A percentile compares a stretch with the other conserved stretches of the same genome.
These are phyloP conservation scores for Melastoma malabathricum DNA, from an alignment of 345 rosid species.

Conservation along the genomic window DNA sequence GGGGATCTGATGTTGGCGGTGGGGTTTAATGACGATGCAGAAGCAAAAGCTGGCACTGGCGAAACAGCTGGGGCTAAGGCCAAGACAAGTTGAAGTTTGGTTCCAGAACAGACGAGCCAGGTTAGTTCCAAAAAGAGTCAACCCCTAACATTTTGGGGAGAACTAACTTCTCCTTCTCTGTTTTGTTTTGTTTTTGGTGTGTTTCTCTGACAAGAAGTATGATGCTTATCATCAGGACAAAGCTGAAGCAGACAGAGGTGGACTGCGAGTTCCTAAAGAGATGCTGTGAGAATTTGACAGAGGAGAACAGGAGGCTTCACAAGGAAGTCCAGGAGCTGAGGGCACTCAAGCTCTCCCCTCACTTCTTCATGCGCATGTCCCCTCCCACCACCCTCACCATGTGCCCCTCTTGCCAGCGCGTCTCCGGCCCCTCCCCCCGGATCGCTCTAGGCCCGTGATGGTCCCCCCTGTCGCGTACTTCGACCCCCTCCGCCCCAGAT, in stretches of 20 bases:
- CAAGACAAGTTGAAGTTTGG: slow-evolving; percentile 97
- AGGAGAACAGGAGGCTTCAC: slow-evolving; percentile 88
- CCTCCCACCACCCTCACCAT: slow-evolving; percentile 98
- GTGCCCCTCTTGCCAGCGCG: slow-evolving; percentile 99
- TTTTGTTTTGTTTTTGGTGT: background rate
- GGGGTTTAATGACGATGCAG: slow-evolving; percentile 20
- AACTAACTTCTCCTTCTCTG: background rate
- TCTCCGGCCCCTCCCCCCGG: slow-evolving; percentile 52
- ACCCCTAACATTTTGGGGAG: background rate
- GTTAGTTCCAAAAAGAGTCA: slow-evolving; percentile 19
- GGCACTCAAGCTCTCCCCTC: slow-evolving; percentile 89
- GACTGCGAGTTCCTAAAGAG: slow-evolving; percentile 90
- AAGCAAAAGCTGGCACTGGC: slow-evolving; percentile 83
- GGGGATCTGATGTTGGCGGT: too few relatives aligned
- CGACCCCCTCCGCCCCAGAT: slow-evolving; percentile 4
- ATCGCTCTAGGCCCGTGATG: slow-evolving; percentile 31
- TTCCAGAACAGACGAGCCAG: slow-evolving; percentile 96
- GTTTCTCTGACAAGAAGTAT: too few relatives aligned
- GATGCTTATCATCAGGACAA: slow-evolving; percentile 35
- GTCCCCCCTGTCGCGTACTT: slow-evolving; percentile 4
- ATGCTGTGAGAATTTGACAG: slow-evolving; percentile 93
- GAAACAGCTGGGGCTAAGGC: slow-evolving; percentile 64
- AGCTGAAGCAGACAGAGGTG: slow-evolving; percentile 96
- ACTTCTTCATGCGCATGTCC: slow-evolving; percentile 94
- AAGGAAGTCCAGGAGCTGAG: slow-evolving; percentile 88